Evolutionary conservation across 306 rosid species (phyloP).

Genomic region (Nissolia schottii): DNA sequence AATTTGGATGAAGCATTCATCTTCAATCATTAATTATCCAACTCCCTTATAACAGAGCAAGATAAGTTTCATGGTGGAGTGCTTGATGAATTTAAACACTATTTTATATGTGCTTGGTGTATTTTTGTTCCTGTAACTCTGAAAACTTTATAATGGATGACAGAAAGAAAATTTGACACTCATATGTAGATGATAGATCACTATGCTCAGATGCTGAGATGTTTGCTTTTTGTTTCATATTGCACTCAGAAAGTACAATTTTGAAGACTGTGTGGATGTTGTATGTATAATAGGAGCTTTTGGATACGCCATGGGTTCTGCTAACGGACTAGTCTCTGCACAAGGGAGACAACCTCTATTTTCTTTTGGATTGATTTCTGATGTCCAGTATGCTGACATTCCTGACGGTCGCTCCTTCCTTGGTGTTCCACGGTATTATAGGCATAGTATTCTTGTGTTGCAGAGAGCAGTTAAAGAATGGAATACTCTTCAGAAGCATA

Average conservation of each 20-base stretch:
- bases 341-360: slow-evolving; percentile 54
- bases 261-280: slow-evolving; percentile 23
- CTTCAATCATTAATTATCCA: too few species aligned
- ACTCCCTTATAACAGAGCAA: too few species aligned
- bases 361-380: slow-evolving; percentile 86
- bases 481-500: slow-evolving; percentile 60
- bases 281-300: slow-evolving; percentile 32
- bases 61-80: too few species aligned
- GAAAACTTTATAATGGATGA: background rate
- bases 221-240: slow-evolving; percentile 8
- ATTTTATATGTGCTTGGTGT: slow-evolving; percentile 2
- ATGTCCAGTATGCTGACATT: slow-evolving; percentile 91
- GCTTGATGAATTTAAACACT: too few species aligned
- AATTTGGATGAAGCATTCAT: too few species aligned
- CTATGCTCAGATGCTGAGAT: background rate
- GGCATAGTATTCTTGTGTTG: slow-evolving; percentile 65
- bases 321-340: slow-evolving; percentile 29
- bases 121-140: background rate
- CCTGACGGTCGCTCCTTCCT: slow-evolving; percentile 81
- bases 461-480: slow-evolving; percentile 77
- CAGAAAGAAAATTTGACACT: background rate
- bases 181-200: background rate
- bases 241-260: slow-evolving; percentile 3
- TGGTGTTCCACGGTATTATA: slow-evolving; percentile 84
- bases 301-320: slow-evolving; percentile 49